Conservation (phyloP, 2,329 filamentous ascomycete genomes). For the Fusarium xylarioides region DNA sequence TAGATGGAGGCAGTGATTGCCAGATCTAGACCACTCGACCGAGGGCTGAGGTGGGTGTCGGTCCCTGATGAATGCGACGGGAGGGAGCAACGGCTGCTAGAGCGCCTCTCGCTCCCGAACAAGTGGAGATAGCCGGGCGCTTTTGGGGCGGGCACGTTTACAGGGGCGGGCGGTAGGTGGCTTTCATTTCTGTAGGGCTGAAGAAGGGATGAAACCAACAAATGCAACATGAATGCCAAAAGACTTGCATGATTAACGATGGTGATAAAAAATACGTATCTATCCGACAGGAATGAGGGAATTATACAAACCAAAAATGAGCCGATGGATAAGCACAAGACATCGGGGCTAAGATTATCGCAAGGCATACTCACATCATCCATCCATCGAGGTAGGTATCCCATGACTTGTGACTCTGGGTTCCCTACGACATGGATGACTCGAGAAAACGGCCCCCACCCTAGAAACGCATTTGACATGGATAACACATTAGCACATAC, state of each 20-base stretch:
- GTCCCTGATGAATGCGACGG: neutral
- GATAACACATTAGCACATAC: neutral
- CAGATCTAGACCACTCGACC: neutral
- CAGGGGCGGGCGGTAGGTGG: neutral
- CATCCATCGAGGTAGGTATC: neutral
- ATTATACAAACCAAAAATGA: too few relatives aligned
- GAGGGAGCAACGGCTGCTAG: neutral
- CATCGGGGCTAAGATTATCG: neutral
- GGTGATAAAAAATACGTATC: neutral
- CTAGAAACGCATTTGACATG: neutral
- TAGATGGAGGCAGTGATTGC: neutral
- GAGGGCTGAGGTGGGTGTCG: neutral
- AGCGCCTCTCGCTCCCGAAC: neutral
- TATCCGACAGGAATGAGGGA: neutral
- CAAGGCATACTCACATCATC: conserved; percentile 22
- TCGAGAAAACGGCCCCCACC: conserved; percentile 22
- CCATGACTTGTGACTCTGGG: neutral
- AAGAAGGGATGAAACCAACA: neutral
- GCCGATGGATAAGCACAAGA: neutral
- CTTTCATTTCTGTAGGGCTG: conserved; percentile 19
- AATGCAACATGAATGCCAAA: neutral
- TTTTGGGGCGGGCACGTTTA: neutral
- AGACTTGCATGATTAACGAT: neutral
- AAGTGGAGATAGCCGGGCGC: conserved; percentile 2
- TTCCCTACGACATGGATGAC: conserved; percentile 2